Evolutionary conservation across 129 eudicot species (phyloP).

Genomic region (Glebionis coronaria): DNA sequence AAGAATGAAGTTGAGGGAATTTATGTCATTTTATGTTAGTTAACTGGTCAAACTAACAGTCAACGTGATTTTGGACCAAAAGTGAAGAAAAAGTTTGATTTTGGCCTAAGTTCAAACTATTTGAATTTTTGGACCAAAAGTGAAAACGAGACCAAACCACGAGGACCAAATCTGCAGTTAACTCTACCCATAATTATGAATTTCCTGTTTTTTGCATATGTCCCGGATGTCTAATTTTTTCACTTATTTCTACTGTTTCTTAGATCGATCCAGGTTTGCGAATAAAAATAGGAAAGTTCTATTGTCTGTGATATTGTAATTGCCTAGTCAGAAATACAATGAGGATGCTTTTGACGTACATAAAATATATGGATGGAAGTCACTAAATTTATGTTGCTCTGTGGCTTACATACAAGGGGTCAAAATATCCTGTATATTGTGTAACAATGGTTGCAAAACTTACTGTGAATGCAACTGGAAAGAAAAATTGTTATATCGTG

Average conservation of each 20-base stretch:
- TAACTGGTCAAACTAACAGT: too few species aligned
- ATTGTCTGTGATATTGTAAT: conserved; percentile 7
- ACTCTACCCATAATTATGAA: neutral
- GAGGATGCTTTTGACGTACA: neutral
- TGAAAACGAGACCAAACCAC: too few species aligned
- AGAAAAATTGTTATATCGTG: conserved; percentile 1
- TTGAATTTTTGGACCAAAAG: too few species aligned
- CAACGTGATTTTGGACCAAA: too few species aligned
- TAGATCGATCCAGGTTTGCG: conserved; percentile 13
- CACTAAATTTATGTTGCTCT: neutral
- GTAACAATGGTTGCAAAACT: conserved; percentile 14
- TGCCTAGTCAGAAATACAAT: neutral
- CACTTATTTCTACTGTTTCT: neutral
- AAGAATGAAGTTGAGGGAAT: too few species aligned
- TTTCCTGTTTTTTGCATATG: conserved; percentile 5
- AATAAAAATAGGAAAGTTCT: conserved; percentile 1
- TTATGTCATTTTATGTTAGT: too few species aligned
- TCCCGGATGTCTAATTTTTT: neutral
- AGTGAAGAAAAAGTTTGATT: too few species aligned
- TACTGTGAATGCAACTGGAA: conserved; percentile 6
- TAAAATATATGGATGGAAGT: neutral
- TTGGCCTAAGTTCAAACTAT: too few species aligned
- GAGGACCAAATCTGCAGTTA: too few species aligned
- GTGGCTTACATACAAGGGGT: neutral
- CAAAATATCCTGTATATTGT: neutral